Conservation (phyloP, 768 basidiomycete genomes). For the Cyclocybe cylindracea region DNA sequence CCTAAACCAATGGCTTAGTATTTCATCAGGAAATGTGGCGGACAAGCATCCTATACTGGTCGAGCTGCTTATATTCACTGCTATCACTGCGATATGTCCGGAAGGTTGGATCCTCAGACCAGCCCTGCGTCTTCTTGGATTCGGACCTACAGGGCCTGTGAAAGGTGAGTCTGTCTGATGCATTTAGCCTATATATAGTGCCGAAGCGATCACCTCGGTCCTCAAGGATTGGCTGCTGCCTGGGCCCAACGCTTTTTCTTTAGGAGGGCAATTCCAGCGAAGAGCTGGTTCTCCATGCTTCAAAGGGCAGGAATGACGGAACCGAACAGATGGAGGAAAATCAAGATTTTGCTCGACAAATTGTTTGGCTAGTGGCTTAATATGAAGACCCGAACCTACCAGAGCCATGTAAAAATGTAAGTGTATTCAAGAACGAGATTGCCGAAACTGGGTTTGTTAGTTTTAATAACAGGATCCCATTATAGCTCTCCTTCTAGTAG, state of each 20-base stretch:
- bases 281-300: slow-evolving; percentile 35
- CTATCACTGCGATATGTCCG: slow-evolving; percentile 27
- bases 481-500: no score
- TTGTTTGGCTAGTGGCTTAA: no score
- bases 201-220: not conserved
- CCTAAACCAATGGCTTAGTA: not conserved
- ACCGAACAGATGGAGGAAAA: not conserved
- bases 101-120: slow-evolving; percentile 30
- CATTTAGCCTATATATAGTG: not conserved
- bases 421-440: no score
- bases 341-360: not conserved
- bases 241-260: slow-evolving; percentile 36
- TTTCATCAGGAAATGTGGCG: slow-evolving; percentile 29
- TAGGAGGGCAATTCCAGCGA: slow-evolving; percentile 26
- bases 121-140: slow-evolving; percentile 34
- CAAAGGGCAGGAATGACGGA: slow-evolving; percentile 29
- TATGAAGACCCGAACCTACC: no score
- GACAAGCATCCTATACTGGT: slow-evolving; percentile 36
- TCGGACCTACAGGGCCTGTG: slow-evolving; percentile 31
- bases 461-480: no score
- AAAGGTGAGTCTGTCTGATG: slow-evolving; percentile 23
- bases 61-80: slow-evolving; percentile 21
- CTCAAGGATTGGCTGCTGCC: slow-evolving; percentile 34
- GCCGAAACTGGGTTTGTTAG: no score
- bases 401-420: no score